Evolutionary conservation across 2,329 filamentous ascomycete species (phyloP).

Genomic region (Pseudogymnoascus sp.): DNA sequence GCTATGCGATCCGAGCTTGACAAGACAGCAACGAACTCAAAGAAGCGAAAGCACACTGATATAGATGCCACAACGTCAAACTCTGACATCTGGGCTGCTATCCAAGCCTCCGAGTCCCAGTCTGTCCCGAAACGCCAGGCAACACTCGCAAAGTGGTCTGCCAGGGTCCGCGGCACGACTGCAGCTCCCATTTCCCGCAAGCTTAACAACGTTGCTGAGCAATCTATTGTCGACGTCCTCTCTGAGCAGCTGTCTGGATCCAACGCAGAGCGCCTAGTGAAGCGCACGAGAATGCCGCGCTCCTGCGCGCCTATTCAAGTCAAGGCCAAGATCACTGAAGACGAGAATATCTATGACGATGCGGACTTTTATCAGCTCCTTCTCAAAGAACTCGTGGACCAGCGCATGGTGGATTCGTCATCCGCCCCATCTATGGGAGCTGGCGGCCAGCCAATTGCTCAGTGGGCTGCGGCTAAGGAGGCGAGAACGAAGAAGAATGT

Average conservation of each 20-base stretch:
- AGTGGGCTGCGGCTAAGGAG: slow-evolving; percentile 62
- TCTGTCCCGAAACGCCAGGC: slow-evolving; percentile 55
- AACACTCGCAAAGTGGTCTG: slow-evolving; percentile 83
- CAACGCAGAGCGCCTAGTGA: slow-evolving; percentile 57
- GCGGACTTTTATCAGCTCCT: slow-evolving; percentile 90
- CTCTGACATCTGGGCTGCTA: slow-evolving; percentile 62
- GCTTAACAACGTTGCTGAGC: slow-evolving; percentile 41
- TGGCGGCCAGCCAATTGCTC: slow-evolving; percentile 42
- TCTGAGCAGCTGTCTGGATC: slow-evolving; percentile 52
- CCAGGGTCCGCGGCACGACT: slow-evolving; percentile 59
- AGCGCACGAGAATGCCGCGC: slow-evolving; percentile 60
- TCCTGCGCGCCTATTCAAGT: slow-evolving; percentile 69
- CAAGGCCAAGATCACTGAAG: slow-evolving; percentile 46
- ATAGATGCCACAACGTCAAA: slow-evolving; percentile 48
- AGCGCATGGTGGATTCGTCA: slow-evolving; percentile 64
- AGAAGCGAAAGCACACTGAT: slow-evolving; percentile 50
- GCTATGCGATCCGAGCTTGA: slow-evolving; percentile 55
- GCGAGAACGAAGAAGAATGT: slow-evolving; percentile 75
- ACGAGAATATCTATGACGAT: slow-evolving; percentile 73
- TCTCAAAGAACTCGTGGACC: slow-evolving; percentile 86
- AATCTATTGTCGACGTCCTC: slow-evolving; percentile 59
- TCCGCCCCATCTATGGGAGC: slow-evolving; percentile 31
- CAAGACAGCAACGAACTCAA: slow-evolving; percentile 37
- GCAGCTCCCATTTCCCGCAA: slow-evolving; percentile 49
- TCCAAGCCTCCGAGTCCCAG: slow-evolving; percentile 55